These are phyloP conservation scores for Ilex aquifolium DNA, from an alignment of 257 asterid species.

Conservation along the genomic window DNA sequence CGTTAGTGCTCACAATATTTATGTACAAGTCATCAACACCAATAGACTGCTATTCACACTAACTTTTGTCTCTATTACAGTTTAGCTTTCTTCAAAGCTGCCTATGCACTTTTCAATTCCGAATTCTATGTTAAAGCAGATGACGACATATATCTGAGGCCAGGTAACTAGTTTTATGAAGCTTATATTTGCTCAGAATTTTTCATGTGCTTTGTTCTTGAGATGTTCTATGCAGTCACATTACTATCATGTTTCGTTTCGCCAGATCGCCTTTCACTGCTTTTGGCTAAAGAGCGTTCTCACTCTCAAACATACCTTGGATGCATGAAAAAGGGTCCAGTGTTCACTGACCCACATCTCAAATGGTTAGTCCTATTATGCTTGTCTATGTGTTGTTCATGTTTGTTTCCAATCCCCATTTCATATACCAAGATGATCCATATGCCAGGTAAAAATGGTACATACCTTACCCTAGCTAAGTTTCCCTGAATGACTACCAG, in stretches of 20 bases:
- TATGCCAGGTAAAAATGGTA: no score
- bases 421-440: no score
- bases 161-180: conserved; percentile 47
- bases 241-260: conserved; percentile 13
- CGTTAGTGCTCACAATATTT: conserved; percentile 57
- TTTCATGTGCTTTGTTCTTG: conserved; percentile 1
- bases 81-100: conserved; percentile 94
- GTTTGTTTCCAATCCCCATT: no score
- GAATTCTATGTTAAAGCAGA: conserved; percentile 98
- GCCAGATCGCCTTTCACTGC: conserved; percentile 88
- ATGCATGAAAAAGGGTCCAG: conserved; percentile 98
- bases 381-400: no score
- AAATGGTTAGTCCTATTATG: conserved; percentile 66
- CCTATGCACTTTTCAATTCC: conserved; percentile 82
- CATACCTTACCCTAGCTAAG: no score
- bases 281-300: conserved; percentile 89
- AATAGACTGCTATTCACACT: conserved; percentile 18
- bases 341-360: conserved; percentile 84
- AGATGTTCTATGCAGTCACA: neutral
- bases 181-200: conserved; percentile 4
- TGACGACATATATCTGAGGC: conserved; percentile 93
- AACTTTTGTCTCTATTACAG: conserved; percentile 39
- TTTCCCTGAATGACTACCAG: no score
- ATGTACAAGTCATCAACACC: conserved; percentile 12
- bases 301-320: conserved; percentile 96